phyloP scores from a whole-genome alignment of 2,329 filamentous ascomycete species.

The Sordariomycetes sp. region DNA sequence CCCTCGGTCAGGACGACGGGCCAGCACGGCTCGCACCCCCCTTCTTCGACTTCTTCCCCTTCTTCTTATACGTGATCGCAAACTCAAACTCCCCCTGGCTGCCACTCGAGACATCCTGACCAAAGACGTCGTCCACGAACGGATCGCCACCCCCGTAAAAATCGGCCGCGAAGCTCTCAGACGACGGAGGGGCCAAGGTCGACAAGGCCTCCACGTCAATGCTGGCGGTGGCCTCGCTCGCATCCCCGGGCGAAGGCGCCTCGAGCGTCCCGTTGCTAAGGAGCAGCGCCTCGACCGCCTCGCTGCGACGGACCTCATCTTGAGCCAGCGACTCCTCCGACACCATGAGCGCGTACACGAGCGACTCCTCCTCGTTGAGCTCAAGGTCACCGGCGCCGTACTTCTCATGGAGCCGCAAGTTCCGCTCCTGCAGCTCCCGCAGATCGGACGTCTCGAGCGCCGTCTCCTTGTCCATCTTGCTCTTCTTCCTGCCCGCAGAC shows the following conservation, averaged over 20 bases:
- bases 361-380: conserved; percentile 50
- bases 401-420: conserved; percentile 53
- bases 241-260: conserved; percentile 26
- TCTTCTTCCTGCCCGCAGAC: conserved; percentile 58
- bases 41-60: conserved; percentile 5
- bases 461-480: conserved; percentile 41
- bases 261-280: conserved; percentile 25
- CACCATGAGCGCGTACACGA: conserved; percentile 53
- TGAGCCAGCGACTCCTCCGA: conserved; percentile 44
- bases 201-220: conserved; percentile 39
- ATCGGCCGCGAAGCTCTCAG: conserved; percentile 17
- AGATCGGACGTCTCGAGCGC: conserved; percentile 56
- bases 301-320: conserved; percentile 43
- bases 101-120: conserved; percentile 47
- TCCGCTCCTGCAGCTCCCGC: conserved; percentile 80
- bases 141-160: conserved; percentile 2
- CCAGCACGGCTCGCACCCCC: not conserved
- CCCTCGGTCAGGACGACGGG: not conserved
- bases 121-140: conserved; percentile 33
- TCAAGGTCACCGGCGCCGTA: conserved; percentile 70
- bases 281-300: conserved; percentile 13
- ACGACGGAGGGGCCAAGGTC: conserved; percentile 16
- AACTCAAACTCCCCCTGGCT: conserved; percentile 37
- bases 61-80: conserved; percentile 21
- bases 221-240: conserved; percentile 33